Evolutionary conservation across 441 rosid genomes (phyloP), one percentile per base, ranked within the genome.

Genomic region (Theobroma grandiflorum): DNA sequence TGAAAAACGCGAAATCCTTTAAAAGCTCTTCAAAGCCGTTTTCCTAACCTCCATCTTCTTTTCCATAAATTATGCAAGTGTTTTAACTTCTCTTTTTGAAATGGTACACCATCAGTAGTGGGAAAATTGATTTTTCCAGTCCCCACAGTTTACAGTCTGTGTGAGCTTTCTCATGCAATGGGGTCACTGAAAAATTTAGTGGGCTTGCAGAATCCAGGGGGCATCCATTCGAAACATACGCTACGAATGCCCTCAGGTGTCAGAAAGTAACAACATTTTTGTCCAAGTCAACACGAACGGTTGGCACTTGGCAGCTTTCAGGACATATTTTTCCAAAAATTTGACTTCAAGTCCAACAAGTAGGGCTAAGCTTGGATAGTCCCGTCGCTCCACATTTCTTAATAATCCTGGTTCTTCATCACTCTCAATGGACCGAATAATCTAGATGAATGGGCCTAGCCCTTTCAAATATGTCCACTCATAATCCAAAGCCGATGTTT

Each of bases 291-390:
- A 79, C 74, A 52, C 52, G 83, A 14, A 37, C 75, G 80, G 85
- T 43, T 72, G 81, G 86, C 85, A 79, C 37, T 43, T 77, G 78
- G 66, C 88, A 85, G 85, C 84, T 83, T 83, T 81, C 40, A 18
- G 45, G 4, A 42, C 65, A 20, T 38, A 8, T 38, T 26, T 73
- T 84, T 75, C 72, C 38, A 61, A 42, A 58, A 61, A 59, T 26
- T 79, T 82, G 79, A 84, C 79, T 80, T 58, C 14, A 4, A 9
- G 12, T 22, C 37, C 15, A 42, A 66, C 38, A 12, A 12, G n/a
- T n/a, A 75, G 73, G 12, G 22, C 20, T 55, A 65, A 58, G 22
- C 5, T 15, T 15, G 31, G 0, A 26, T 26, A 26, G 31, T 26
- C 31, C 31, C 31, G 0, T 26, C 1, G 31, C 31, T 8, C 11